Base-by-base conservation (phyloP, 805 yeast species). In the Sungouiozyma ichnusensis region DNA sequence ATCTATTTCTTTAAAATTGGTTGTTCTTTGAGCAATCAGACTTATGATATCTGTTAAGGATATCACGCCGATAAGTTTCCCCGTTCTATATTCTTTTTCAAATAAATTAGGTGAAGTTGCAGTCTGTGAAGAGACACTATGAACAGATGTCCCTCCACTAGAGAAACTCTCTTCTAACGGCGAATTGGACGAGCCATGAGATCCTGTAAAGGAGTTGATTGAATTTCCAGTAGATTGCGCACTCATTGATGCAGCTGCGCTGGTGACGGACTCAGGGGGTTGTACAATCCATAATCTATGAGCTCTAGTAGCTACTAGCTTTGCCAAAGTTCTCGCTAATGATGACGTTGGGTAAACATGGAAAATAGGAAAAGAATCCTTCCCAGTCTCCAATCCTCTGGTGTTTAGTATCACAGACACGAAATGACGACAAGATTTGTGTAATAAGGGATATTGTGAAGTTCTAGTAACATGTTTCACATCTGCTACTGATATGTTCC, bases 361-460 rank as follows among this genome's bases (percentile, higher is more conserved):
- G 72, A 90, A 90, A 34, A 92, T 90, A 15, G 98, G 98, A 71
- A 82, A 90, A 35, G 94, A 86, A 66, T 90, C 98, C 63, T 88
- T 87, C 57, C 87, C 88, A 38, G 53, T 60, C 55, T 82, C 94
- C 27, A 90, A 71, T 16, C 98, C 98, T 57, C 95, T 79, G 42
- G 81, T 80, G 49, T 83, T 81, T 48, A 92, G 72, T 46, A 88
- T 87, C 48, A 87, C 81, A 13, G 94, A 78, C 44, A 90, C 77
- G 59, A 90, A 90, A 63, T 84, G 92, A 54, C 86, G 71, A 63
- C 95, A 92, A 5, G 92, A 72, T 59, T 83, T 81, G 55, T 81
- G 81, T 44, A 90, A 70, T 48, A 85, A 68, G 46, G 83, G 87
- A 13, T 94, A 82, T 60, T 88, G 88, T 20, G 95, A 84, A 32